phyloP scores from a whole-genome alignment of 1,284 basidiomycete species.

The Hemileia vastatrix region DNA sequence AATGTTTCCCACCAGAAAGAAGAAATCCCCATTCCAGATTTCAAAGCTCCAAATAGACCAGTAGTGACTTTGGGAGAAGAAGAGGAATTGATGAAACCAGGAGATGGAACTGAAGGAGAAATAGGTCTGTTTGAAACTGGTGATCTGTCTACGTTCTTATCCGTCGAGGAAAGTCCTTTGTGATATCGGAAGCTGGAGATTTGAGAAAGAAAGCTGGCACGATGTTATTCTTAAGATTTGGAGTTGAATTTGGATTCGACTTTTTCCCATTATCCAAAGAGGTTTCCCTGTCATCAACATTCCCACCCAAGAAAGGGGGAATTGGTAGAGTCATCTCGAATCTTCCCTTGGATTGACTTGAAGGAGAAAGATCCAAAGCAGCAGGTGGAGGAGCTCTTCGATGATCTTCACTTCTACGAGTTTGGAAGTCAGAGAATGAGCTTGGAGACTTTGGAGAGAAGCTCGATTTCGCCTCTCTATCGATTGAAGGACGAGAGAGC shows the following conservation, averaged over 20 bases:
- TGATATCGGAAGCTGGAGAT: neutral
- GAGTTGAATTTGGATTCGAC: neutral
- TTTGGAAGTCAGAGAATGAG: too few species aligned
- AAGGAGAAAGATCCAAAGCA: neutral
- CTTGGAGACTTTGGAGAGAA: too few species aligned
- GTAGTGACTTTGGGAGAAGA: neutral
- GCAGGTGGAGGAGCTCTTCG: neutral
- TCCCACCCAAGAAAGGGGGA: neutral
- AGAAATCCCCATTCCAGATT: neutral
- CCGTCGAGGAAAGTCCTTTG: neutral
- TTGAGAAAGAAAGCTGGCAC: neutral
- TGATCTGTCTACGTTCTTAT: neutral
- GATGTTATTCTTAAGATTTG: neutral
- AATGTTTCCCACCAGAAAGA: neutral
- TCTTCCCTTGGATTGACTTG: neutral
- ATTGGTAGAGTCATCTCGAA: neutral
- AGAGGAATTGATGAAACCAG: neutral
- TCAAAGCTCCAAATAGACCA: neutral
- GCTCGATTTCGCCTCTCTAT: neutral
- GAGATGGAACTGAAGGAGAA: neutral
- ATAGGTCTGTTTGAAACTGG: too few species aligned
- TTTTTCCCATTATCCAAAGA: neutral
- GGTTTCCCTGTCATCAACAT: neutral
- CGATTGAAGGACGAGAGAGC: neutral
- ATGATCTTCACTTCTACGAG: too few species aligned